Percentiles rank a stretch among this genome's conserved stretches.
Evolutionary conservation across 2,329 filamentous ascomycete genomes (phyloP).

Genomic region (Phialemonium atrogriseum): DNA sequence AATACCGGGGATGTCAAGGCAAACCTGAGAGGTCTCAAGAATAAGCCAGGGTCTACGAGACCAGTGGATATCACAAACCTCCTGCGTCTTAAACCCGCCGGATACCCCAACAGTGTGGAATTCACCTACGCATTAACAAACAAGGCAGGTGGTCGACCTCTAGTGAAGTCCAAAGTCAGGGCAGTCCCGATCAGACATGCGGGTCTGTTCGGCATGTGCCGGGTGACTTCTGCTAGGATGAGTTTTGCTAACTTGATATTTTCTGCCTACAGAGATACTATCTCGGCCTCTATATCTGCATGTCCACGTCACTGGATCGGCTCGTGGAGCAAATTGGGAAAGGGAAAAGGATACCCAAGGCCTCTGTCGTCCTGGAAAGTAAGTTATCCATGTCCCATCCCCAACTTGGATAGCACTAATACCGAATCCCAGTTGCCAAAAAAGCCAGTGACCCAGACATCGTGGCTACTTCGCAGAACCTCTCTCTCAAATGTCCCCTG

Average conservation of each 20-base stretch:
- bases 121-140: slow-evolving; percentile 89
- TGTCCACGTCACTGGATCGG: slow-evolving; percentile 59
- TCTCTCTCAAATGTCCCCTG: slow-evolving; percentile 88
- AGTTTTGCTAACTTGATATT: background rate
- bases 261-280: slow-evolving; percentile 62
- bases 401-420: slow-evolving; percentile 10
- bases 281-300: slow-evolving; percentile 67
- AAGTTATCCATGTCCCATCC: slow-evolving; percentile 24
- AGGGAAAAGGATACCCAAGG: slow-evolving; percentile 67
- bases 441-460: slow-evolving; percentile 85
- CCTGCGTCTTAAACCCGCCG: slow-evolving; percentile 57
- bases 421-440: slow-evolving; percentile 52
- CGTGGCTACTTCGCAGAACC: slow-evolving; percentile 74
- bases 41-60: slow-evolving; percentile 88
- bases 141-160: slow-evolving; percentile 58
- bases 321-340: slow-evolving; percentile 60
- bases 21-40: slow-evolving; percentile 92
- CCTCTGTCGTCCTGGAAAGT: slow-evolving; percentile 79
- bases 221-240: background rate
- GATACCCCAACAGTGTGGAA: slow-evolving; percentile 68
- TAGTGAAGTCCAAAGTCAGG: too few species aligned
- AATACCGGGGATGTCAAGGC: slow-evolving; percentile 83
- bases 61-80: slow-evolving; percentile 83
- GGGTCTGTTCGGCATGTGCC: background rate
- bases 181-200: too few species aligned